Evolutionary conservation across 768 basidiomycete species (phyloP).

Genomic region (Panaeolus cyanescens): DNA sequence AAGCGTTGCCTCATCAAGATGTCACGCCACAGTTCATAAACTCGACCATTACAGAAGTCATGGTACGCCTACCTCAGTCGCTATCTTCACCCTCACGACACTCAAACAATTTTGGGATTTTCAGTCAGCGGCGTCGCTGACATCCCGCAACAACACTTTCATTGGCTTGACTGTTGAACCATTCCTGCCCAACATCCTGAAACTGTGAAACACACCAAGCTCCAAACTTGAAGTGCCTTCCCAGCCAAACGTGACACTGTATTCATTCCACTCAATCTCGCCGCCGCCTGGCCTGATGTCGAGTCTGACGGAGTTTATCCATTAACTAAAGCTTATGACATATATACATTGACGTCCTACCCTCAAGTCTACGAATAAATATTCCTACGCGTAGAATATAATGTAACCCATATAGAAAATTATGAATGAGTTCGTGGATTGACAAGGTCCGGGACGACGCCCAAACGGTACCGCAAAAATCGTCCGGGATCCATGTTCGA

Average conservation of each 20-base stretch:
- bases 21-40: constrained; percentile 31
- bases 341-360: too few relatives aligned
- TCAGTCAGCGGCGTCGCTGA: neutral
- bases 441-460: too few relatives aligned
- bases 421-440: too few relatives aligned
- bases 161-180: constrained; percentile 46
- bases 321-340: too few relatives aligned
- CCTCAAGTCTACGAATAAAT: too few relatives aligned
- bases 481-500: too few relatives aligned
- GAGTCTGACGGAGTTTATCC: constrained; percentile 26
- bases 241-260: constrained; percentile 32
- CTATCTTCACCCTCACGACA: constrained; percentile 15
- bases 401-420: too few relatives aligned
- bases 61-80: constrained; percentile 21
- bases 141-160: constrained; percentile 22
- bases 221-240: constrained; percentile 46
- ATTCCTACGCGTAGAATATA: too few relatives aligned
- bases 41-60: constrained; percentile 38
- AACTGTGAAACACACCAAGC: constrained; percentile 36
- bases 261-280: constrained; percentile 29
- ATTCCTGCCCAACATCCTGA: constrained; percentile 40
- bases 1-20: constrained; percentile 37
- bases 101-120: constrained; percentile 29
- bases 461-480: too few relatives aligned
- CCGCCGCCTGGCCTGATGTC: constrained; percentile 20